Conservation (phyloP, 495 filamentous ascomycete species). For the Penicillium crystallinum region DNA sequence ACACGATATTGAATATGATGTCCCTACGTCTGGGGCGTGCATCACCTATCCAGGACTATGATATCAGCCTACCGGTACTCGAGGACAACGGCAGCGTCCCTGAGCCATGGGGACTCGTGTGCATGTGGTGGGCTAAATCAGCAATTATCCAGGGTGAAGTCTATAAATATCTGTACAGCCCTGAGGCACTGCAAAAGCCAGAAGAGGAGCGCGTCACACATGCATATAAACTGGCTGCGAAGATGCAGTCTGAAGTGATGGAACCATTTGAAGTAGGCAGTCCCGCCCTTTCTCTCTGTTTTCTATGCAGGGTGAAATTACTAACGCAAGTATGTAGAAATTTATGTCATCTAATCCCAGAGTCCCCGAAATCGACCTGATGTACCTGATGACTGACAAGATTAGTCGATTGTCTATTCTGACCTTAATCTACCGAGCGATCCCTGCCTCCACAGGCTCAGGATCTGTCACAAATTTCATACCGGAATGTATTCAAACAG, state of each 20-base stretch:
- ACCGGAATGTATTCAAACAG: constrained; percentile 55
- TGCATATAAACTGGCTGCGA: constrained; percentile 29
- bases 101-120: constrained; percentile 26
- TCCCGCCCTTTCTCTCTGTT: background rate
- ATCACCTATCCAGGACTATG: constrained; percentile 57
- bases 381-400: constrained; percentile 52
- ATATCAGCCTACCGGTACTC: constrained; percentile 49
- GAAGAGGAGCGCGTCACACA: constrained; percentile 38
- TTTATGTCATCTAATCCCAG: constrained; percentile 4
- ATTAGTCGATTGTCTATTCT: constrained; percentile 50
- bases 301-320: background rate
- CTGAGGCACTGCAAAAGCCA: constrained; percentile 48
- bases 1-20: constrained; percentile 55
- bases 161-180: constrained; percentile 59
- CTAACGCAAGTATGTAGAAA: constrained; percentile 14
- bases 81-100: constrained; percentile 23
- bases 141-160: constrained; percentile 52
- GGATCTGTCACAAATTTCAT: constrained; percentile 47
- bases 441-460: constrained; percentile 36
- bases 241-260: constrained; percentile 29
- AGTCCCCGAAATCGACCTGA: constrained; percentile 29
- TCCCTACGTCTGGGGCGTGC: constrained; percentile 61
- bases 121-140: constrained; percentile 45
- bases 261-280: constrained; percentile 30
- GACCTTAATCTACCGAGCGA: constrained; percentile 58